Conservation (phyloP, 371 early-diverging fungal species). For the Mortierella sp. region DNA sequence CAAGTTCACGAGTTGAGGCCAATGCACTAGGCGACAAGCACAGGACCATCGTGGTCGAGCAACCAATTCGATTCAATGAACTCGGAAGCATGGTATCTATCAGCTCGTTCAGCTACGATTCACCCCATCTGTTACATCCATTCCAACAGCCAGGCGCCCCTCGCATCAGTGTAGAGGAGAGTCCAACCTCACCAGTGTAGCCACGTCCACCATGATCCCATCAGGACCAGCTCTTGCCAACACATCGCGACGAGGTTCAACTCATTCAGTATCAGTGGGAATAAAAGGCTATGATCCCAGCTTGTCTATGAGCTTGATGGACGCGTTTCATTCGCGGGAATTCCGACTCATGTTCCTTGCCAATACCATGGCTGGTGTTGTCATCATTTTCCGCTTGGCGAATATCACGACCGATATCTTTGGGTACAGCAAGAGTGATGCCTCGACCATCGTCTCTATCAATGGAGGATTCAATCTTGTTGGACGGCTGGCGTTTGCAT, state of each 20-base stretch:
- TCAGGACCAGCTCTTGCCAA: slow-evolving; percentile 20
- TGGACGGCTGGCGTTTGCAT: slow-evolving; percentile 65
- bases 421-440: slow-evolving; percentile 45
- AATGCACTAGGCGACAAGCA: slow-evolving; percentile 6
- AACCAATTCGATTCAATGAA: slow-evolving; percentile 22
- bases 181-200: slow-evolving; percentile 16
- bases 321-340: slow-evolving; percentile 62
- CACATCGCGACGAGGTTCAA: slow-evolving; percentile 22
- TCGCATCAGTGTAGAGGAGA: slow-evolving; percentile 32
- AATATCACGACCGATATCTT: slow-evolving; percentile 65
- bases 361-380: slow-evolving; percentile 67
- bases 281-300: slow-evolving; percentile 55
- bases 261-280: slow-evolving; percentile 16
- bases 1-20: slow-evolving; percentile 11
- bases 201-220: slow-evolving; percentile 29
- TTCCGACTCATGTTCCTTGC: slow-evolving; percentile 64
- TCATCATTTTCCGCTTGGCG: slow-evolving; percentile 64
- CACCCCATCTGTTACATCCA: slow-evolving; percentile 23
- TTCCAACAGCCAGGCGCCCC: slow-evolving; percentile 14
- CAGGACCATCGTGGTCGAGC: slow-evolving; percentile 9
- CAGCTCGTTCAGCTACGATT: slow-evolving; percentile 1
- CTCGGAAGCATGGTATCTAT: not conserved
- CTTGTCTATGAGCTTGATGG: slow-evolving; percentile 60
- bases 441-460: slow-evolving; percentile 66
- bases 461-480: slow-evolving; percentile 71